Evolutionary conservation across 176 grass and related monocot genomes (phyloP), one percentile per base, ranked within the genome.

Genomic region (Oryza punctata): DNA sequence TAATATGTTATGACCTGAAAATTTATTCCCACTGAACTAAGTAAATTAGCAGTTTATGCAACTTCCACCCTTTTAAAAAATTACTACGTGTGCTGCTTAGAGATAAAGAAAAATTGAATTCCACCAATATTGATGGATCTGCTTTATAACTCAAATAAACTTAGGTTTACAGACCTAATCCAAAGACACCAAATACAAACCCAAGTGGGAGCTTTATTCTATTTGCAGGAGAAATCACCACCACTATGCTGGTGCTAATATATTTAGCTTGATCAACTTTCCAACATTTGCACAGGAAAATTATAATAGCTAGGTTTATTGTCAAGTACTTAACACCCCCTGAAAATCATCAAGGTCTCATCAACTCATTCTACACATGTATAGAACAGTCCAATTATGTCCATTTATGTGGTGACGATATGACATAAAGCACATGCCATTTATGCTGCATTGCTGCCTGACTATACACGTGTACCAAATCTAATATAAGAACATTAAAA

Each of bases 231-330:
- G 40, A 13, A 9, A 72, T 1, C 65, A 52, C 10, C 7, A 49
- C 29, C 50, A 77, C 9, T 25, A 64, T 52, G 50, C 38, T 63
- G 26, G 3, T 27, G 7, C 35, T 27, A 6, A 25, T 73, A 45
- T 59, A 61, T 38, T 43, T 79, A 74, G 47, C 7, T 84, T 35
- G 21, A 67, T 68, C 59, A 21, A 73, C 38, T 77, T 66, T 4
- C 73, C 82, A 83, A 73, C 23, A 83, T 26, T 57, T 72, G 29
- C 8, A 32, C 12, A 71, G 41, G 10, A 21, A 3, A 3, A 76
- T 69, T 32, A 2, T 49, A 35, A 26, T 35, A 47, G 50, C 15
- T 41, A 71, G 14, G 40, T 64, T 69, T 0, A 46, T 12, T 38
- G 25, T 11, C 38, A 50, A 44, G 29, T 21, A 67, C 68, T 68